These are phyloP conservation scores for Gossypium bickii DNA, from an alignment of 345 rosid species.

Conservation along the genomic window DNA sequence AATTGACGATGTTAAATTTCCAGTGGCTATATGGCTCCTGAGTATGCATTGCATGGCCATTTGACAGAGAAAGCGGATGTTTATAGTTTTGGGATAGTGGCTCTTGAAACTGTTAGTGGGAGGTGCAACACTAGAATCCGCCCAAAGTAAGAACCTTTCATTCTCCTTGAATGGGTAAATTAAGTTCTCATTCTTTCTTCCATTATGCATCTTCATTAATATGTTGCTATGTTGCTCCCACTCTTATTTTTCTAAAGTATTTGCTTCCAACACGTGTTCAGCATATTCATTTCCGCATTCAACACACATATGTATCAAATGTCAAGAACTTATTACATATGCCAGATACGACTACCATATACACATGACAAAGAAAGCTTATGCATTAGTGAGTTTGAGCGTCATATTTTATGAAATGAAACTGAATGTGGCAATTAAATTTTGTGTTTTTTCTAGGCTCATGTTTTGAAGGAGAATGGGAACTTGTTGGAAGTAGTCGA, in stretches of 20 bases:
- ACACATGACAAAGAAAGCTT: too few species aligned
- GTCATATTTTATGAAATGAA: neutral
- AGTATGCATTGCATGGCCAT: slow-evolving; percentile 56
- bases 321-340: too few species aligned
- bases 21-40: slow-evolving; percentile 63
- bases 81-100: slow-evolving; percentile 54
- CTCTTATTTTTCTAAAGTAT: too few species aligned
- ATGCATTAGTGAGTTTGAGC: too few species aligned
- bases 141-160: slow-evolving; percentile 28
- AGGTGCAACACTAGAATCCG: slow-evolving; percentile 33
- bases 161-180: slow-evolving; percentile 53
- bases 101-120: slow-evolving; percentile 50
- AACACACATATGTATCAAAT: too few species aligned
- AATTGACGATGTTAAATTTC: neutral
- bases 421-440: neutral
- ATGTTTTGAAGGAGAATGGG: neutral
- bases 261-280: too few species aligned
- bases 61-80: slow-evolving; percentile 55
- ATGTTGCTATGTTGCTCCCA: too few species aligned
- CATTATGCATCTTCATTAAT: too few species aligned
- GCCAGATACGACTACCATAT: too few species aligned
- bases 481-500: neutral
- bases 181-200: neutral
- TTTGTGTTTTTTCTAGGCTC: neutral
- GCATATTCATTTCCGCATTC: too few species aligned